Conservation (phyloP, 169 alveolate species). For the Babesia ovis region DNA sequence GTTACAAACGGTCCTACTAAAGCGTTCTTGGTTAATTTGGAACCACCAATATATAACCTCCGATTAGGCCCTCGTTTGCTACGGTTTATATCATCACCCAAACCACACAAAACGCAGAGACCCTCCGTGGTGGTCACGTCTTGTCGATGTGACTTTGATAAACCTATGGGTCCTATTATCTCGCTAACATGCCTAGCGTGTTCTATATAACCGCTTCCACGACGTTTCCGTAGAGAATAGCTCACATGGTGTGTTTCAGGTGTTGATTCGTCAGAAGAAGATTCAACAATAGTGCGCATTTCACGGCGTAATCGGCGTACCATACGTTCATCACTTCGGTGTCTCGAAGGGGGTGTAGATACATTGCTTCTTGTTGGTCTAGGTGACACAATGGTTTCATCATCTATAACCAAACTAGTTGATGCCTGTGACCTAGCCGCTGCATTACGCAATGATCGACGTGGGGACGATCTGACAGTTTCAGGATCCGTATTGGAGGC, state of each 20-base stretch:
- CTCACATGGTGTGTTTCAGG: neutral
- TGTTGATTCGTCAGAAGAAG: constrained; percentile 8
- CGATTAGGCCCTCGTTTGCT: neutral
- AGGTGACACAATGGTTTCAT: neutral
- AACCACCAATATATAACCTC: constrained; percentile 29
- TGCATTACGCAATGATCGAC: neutral
- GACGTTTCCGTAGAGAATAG: constrained; percentile 12
- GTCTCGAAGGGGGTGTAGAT: neutral
- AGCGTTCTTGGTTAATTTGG: constrained; percentile 15
- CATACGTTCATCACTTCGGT: neutral
- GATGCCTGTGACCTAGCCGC: neutral
- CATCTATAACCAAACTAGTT: neutral
- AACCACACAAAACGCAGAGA: constrained; percentile 14
- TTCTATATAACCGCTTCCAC: neutral
- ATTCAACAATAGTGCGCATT: neutral
- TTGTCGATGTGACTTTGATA: neutral
- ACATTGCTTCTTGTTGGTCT: neutral
- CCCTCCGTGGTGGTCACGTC: neutral
- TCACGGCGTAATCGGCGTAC: neutral
- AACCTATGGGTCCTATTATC: constrained; percentile 4
- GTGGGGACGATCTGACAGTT: neutral
- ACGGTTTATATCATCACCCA: neutral
- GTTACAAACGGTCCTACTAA: constrained; percentile 42
- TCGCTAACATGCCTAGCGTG: neutral
- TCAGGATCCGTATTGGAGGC: neutral